Evolutionary conservation across 192 early-diverging fungal species (phyloP), one percentile per base, ranked within the genome.

Genomic region (Backusella tarrabulga): DNA sequence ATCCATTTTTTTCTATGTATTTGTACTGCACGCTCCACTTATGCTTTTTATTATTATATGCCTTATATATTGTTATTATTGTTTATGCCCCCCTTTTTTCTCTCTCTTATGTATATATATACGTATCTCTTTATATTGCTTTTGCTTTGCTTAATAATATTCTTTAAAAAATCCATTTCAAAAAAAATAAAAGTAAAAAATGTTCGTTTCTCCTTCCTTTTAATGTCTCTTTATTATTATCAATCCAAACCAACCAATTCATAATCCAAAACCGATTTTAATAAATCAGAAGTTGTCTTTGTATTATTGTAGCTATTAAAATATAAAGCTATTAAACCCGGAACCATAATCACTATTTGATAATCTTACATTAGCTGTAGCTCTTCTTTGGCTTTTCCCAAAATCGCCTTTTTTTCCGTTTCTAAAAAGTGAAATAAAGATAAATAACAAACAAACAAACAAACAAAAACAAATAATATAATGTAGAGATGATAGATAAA

Each of bases 1-100:
- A 56, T 19, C 12, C 19, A 40, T 40, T 41, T 11, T 29, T 67
- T n/a, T 44, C 4, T 75, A 38, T 67, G 29, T 21, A 34, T 56
- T 26, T 75, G 23, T 35, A 23, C 8, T 75, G 60, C 32, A 19
- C 11, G 40, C 1, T 34, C 6, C 6, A 19, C 21, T 67, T 67
- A 76, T 60, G 66, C 12, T 66, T 26, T 23, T 42, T 19, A 9
- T 44, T 26, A 34, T 44, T 66, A 34, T 76, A 60, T 75, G n/a
- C 9, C n/a, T 40, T 9, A 38, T 69, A 40, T 60, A 36, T 60
- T 56, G 15, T 60, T 67, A 74, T 74, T 34, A 21, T 40, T 56
- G 21, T 63, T 38, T 36, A 17, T 40, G 14, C n/a, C 4, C 34
- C 17, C n/a, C n/a, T 17, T 40, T 21, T 36, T 26, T 21, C n/a